Base-by-base conservation (phyloP, 352 stramenopile species). In the Globisporangium irregulare region DNA sequence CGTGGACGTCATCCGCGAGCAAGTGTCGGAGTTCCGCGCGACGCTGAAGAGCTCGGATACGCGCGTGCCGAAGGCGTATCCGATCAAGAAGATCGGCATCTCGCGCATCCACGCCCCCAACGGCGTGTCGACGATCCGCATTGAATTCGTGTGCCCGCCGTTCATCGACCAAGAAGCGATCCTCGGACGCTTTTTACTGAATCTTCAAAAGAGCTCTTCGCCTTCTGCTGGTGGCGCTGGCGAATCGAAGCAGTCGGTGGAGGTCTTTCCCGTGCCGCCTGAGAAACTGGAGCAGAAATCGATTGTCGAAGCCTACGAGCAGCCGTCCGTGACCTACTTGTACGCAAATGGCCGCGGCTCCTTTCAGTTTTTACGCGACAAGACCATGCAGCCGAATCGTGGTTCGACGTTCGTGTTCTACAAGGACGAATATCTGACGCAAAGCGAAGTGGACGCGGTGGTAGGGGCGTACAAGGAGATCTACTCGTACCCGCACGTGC, bases 381-480 rank as follows among this genome's bases (percentile, higher is more conserved):
- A 73, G 27, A 69, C 24, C 53, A 77, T 79, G 62, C 73, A 83
- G 14, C 71, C 69, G 20, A 72, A 79, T 67, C 63, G 61, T 4
- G 71, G 75, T 34, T 73, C 78, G 62, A 77, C 77, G 24, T 96
- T 96, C 61, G 80, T 96, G 27, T 92, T 94, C 36, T 96, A 92
- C 72, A 96, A 94, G 67, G 88, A 96, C 59, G 83, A 94, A n/a
- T 87, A 74, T 27, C 56, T 96, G 15, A 91, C 84, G 20, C 68
- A 82, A 59, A 66, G 59, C 27, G 88, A 96, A 67, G 78, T 94
- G 29, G 75, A 91, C 51, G 88, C 88, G 12, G 73, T 96, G 58
- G 85, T 94, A n/a, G 76, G 70, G 20, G 88, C 88, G 15, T 96
- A 96, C 80, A 92, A 93, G 59, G 87, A 92, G 36, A 82, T 94